Conservation (phyloP, 192 early-diverging fungal species). For the Chytriomyces sp. region DNA sequence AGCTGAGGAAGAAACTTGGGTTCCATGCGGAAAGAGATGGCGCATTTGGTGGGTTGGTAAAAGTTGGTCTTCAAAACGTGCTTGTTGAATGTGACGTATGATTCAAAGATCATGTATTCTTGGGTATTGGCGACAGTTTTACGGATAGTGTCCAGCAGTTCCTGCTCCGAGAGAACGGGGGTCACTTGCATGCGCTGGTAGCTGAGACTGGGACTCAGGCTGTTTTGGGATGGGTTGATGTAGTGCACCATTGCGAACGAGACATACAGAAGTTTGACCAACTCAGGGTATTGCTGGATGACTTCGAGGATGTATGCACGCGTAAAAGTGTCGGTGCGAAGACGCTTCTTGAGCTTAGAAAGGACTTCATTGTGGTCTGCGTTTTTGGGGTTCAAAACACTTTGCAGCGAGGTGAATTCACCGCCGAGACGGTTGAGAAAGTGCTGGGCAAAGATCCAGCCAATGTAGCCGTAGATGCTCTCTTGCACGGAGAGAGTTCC, state of each 20-base stretch:
- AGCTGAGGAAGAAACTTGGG: conserved; percentile 90
- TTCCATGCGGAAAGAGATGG: conserved; percentile 96
- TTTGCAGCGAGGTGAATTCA: conserved; percentile 85
- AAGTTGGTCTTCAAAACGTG: conserved; percentile 99
- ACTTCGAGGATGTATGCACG: conserved; percentile 97
- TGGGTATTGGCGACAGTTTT: conserved; percentile 88
- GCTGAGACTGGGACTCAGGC: conserved; percentile 74
- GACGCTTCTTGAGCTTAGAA: conserved; percentile 95
- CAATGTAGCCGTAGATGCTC: conserved; percentile 91
- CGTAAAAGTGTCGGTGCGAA: conserved; percentile 96
- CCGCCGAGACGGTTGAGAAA: conserved; percentile 96
- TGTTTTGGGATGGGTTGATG: conserved; percentile 66
- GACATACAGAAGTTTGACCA: conserved; percentile 89
- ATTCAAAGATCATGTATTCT: conserved; percentile 90
- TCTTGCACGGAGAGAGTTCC: conserved; percentile 88
- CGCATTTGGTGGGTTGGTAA: conserved; percentile 99
- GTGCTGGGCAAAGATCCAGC: conserved; percentile 98
- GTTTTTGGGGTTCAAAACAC: conserved; percentile 72
- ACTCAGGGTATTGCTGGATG: conserved; percentile 90
- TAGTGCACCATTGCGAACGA: conserved; percentile 95
- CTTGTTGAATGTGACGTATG: conserved; percentile 95
- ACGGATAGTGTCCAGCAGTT: conserved; percentile 87
- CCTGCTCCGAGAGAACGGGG: conserved; percentile 76
- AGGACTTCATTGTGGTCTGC: conserved; percentile 88
- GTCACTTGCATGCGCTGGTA: conserved; percentile 83